Evolutionary conservation across 768 basidiomycete genomes (phyloP).

Genomic region (Termitomyces titanicus): DNA sequence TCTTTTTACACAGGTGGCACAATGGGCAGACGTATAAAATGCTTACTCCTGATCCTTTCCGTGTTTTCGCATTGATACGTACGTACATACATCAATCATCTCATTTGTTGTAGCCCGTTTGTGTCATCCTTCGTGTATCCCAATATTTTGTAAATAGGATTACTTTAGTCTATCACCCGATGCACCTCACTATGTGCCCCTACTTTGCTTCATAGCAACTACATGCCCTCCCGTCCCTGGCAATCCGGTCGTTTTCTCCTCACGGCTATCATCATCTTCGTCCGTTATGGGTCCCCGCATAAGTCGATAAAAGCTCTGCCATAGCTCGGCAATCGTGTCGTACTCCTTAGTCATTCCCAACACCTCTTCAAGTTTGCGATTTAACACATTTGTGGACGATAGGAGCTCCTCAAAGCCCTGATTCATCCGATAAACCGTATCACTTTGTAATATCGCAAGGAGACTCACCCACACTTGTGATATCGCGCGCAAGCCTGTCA

Average conservation of each 20-base stretch:
- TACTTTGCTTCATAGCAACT: conserved; percentile 31
- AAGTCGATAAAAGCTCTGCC: conserved; percentile 76
- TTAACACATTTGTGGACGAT: conserved; percentile 79
- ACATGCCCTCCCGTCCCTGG: conserved; percentile 76
- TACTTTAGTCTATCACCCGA: conserved; percentile 12
- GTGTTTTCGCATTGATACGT: conserved; percentile 16
- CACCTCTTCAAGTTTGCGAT: conserved; percentile 91
- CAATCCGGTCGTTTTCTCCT: conserved; percentile 36
- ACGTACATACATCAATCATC: conserved; percentile 17
- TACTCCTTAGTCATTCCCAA: conserved; percentile 92
- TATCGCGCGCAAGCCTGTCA: conserved; percentile 69
- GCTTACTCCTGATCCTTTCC: conserved; percentile 23
- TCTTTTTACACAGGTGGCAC: conserved; percentile 36
- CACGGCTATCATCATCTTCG: conserved; percentile 23
- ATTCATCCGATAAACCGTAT: background rate
- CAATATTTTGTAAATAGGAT: conserved; percentile 28
- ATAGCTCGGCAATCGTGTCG: conserved; percentile 80
- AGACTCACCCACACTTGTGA: conserved; percentile 56
- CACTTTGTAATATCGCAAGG: background rate
- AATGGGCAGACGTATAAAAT: conserved; percentile 56
- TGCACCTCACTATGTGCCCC: background rate
- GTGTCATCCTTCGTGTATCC: conserved; percentile 30
- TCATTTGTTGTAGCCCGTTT: conserved; percentile 16
- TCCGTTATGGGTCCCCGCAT: conserved; percentile 55
- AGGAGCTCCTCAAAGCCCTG: conserved; percentile 89